Percentiles rank a stretch among this genome's conserved stretches.
Conservation (phyloP, 768 basidiomycete species). For the Clitopilus hobsonii region DNA sequence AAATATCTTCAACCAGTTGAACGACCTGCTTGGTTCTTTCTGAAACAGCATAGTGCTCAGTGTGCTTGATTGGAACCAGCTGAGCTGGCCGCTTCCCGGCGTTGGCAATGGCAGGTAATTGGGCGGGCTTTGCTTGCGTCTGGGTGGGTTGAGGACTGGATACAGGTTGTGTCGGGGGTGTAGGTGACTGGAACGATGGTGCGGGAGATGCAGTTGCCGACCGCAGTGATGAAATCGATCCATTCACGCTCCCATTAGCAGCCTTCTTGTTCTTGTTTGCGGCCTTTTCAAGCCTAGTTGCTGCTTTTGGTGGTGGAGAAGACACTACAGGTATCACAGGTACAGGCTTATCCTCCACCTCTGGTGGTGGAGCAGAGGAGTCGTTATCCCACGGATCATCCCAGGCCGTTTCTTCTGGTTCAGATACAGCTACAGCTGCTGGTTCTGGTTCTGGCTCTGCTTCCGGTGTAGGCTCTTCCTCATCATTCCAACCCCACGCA, state of each 20-base stretch:
- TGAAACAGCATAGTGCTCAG: conserved; percentile 61
- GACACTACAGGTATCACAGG: conserved; percentile 19
- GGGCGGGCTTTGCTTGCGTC: conserved; percentile 9
- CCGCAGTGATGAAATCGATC: conserved; percentile 4
- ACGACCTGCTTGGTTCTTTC: conserved; percentile 49
- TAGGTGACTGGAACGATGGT: conserved; percentile 15
- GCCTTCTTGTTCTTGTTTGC: conserved; percentile 50
- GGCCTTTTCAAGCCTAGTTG: conserved; percentile 54
- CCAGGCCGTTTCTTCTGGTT: conserved; percentile 46
- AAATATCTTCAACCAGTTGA: conserved; percentile 51
- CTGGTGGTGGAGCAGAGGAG: conserved; percentile 20
- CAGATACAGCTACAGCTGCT: no score
- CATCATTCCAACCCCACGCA: conserved; percentile 79
- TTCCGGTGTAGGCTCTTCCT: conserved; percentile 25
- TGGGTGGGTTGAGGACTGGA: conserved; percentile 10
- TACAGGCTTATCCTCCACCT: no score
- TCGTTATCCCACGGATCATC: conserved; percentile 70
- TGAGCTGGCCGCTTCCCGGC: conserved; percentile 22
- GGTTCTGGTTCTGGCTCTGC: no score
- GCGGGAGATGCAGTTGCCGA: conserved; percentile 17
- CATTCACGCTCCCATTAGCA: conserved; percentile 23
- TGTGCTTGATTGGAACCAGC: conserved; percentile 20
- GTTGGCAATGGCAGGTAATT: conserved; percentile 1
- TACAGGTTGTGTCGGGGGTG: conserved; percentile 9
- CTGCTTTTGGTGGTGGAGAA: conserved; percentile 37